Evolutionary conservation across 768 basidiomycete genomes (phyloP), one percentile per base, ranked within the genome.

Genomic region (Leccinum disarticulatum): DNA sequence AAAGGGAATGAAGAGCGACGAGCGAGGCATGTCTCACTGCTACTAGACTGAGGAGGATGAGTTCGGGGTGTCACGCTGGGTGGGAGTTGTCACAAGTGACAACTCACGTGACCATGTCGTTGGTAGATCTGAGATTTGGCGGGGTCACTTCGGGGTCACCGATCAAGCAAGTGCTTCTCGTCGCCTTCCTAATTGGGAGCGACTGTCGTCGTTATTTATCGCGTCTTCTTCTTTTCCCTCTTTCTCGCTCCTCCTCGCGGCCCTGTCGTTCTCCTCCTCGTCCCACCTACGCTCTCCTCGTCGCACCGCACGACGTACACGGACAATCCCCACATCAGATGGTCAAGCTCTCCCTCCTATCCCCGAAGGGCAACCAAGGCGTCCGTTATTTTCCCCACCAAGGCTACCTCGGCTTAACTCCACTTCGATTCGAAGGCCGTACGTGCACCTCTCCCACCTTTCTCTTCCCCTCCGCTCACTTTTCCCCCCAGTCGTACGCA

Each of bases 361-460:
- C 87, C 57, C 73, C 83, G 62, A 86, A 85, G 78, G 88, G 87
- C 67, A 91, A 90, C 73, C 78, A 84, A 64, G 84, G 83, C 61
- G 79, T 83, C 58, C 82, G 85, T 57, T 87, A 81, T 74, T 93
- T 90, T 73, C 91, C 92, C 53, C 78, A 84, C 79, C 74, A 77
- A 56, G 92, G 92, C 69, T 88, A 85, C 75, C 86, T 93, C 64
- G 92, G 90, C 64, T 81, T 94, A 68, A 92, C 90, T 48, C 85
- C 88, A 57, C 77, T 93, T 75, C 83, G 81, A 67, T 82, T 91
- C 67, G 88, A 91, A 76, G 92, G 92, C 73, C 74, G 87, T 87
- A 58, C 65, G 84, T 80, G 19, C 51, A 47, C 49, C 49, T 54
- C 60, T 47, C 49, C 27, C 50, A 60, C 49, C 31, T 58, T 48